Base-by-base conservation (phyloP, 2,329 filamentous ascomycete genomes). In the Xylariaceae sp. region DNA sequence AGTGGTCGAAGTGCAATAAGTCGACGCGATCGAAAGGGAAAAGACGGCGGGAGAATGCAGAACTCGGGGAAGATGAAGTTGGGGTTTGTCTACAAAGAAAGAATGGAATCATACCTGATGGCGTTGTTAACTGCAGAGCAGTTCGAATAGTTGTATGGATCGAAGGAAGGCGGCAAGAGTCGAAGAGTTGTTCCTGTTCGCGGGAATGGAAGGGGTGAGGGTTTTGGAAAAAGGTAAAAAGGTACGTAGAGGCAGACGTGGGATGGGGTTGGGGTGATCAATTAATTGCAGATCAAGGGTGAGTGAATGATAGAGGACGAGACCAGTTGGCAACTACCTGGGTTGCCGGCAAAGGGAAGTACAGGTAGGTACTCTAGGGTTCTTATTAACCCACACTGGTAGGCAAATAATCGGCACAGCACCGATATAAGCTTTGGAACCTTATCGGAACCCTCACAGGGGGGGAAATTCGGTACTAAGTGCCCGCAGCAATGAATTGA, bases 391-490 rank as follows among this genome's bases (percentile, higher is more conserved):
- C 26, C 29, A 2, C 6, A 42, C 6, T 27, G 19, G 19, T 19
- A 42, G 9, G 9, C 29, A 8, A 42, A 42, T 42, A 19, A 19
- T 19, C 19, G 19, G 40, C 40, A 42, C 40, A 12, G 42, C 32
- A 44, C 35, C 35, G 29, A 32, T 29, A 12, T 31, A 45, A 31
- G 29, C 43, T 31, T 29, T 45, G 43, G 43, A 45, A 45, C 43
- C 57, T 59, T 59, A 54, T 59, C 54, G 57, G 56, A 59, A 59
- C 56, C 34, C 54, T 55, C 27, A 48, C 54, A 59, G 56, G 56
- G 56, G 44, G n/a, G 55, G 40, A 39, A 11, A 39, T 53, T 7
- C 50, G 47, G 43, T 42, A 39, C 35, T 39, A 37, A 37, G 35
- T 37, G 35, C 35, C 8, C 32, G 32, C 8, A 34, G 32, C 32